Evolutionary conservation across 2,329 filamentous ascomycete species (phyloP), one percentile per base, ranked within the genome.

Genomic region (Trichoderma endophyticum): DNA sequence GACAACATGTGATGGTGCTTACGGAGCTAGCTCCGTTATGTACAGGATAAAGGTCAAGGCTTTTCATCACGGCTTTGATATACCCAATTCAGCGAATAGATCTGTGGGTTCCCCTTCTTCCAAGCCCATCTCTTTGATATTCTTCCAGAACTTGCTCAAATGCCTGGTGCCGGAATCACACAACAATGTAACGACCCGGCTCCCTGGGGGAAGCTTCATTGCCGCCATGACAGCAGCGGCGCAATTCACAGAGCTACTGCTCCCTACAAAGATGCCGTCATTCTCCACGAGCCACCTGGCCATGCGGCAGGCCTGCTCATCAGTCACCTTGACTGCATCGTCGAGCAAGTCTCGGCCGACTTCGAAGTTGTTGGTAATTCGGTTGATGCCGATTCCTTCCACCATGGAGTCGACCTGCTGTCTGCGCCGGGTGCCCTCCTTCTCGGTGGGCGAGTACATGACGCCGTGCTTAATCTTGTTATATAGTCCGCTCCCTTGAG

Each of bases 201-300:
- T 92, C 15, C 86, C 87, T 68, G 82, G 79, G 5, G 88, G 88
- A 73, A 95, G 82, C 56, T 84, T 83, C 79, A 90, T 86, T 30
- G 92, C 93, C 4, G 91, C 86, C 65, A 87, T 87, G 11, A 93
- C 90, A 26, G 93, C 92, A 5, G 92, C 93, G 56, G 93, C 92
- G 86, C 95, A 97, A 81, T 99, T 99, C 67, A 99, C 95, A n/a
- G 95, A 92, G 81, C 93, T 97, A 80, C 94, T 97, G 80, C 95
- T 97, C 9, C 96, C 97, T 54, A 95, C 87, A 78, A 99, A 99
- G 68, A 99, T 91, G 8, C 96, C 96, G 81, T 99, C 96, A 74
- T 95, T 92, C 83, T 98, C 95, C 9, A 98, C 95, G 54, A 99
- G 84, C 94, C 94, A 98, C 74, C 93, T 87, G n/a, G 95, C 96